Percentiles rank a stretch among this genome's conserved stretches.
phyloP scores from a whole-genome alignment of 2,329 filamentous ascomycete genomes.

The Chrysosphaeria jannelii region DNA sequence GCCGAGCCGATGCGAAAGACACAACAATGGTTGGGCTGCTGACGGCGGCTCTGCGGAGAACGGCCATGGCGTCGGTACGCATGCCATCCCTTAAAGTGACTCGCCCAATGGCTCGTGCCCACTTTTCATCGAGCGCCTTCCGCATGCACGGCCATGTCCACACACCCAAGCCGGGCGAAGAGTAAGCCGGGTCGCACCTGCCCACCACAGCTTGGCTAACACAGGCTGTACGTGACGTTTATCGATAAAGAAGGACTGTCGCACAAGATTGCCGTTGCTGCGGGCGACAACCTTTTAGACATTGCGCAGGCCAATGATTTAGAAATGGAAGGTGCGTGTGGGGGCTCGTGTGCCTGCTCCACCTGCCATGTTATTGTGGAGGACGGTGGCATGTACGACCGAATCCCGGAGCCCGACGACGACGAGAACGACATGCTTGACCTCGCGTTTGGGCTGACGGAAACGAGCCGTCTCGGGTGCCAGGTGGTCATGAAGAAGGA shows the following conservation, averaged over 20 bases:
- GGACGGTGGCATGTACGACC: constrained; percentile 43
- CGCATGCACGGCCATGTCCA: constrained; percentile 49
- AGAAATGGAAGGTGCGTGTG: constrained; percentile 96
- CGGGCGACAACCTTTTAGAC: constrained; percentile 80
- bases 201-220: no score
- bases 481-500: constrained; percentile 82
- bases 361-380: constrained; percentile 75
- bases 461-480: constrained; percentile 59
- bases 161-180: constrained; percentile 68
- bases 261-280: constrained; percentile 48
- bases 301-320: constrained; percentile 85
- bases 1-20: no score
- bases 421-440: constrained; percentile 81
- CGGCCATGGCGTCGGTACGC: no score
- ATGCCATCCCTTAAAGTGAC: no score
- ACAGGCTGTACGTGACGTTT: constrained; percentile 69
- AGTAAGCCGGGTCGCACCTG: constrained; percentile 20
- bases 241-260: constrained; percentile 65
- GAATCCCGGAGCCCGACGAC: constrained; percentile 47
- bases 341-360: constrained; percentile 75
- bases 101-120: no score
- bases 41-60: no score
- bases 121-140: constrained; percentile 34
- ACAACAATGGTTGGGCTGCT: no score
- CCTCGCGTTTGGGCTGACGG: constrained; percentile 64